A percentile compares a stretch with the other conserved stretches of the same genome.
Evolutionary conservation across 179 eudicot species (phyloP).

Genomic region (Gypsophila paniculata): DNA sequence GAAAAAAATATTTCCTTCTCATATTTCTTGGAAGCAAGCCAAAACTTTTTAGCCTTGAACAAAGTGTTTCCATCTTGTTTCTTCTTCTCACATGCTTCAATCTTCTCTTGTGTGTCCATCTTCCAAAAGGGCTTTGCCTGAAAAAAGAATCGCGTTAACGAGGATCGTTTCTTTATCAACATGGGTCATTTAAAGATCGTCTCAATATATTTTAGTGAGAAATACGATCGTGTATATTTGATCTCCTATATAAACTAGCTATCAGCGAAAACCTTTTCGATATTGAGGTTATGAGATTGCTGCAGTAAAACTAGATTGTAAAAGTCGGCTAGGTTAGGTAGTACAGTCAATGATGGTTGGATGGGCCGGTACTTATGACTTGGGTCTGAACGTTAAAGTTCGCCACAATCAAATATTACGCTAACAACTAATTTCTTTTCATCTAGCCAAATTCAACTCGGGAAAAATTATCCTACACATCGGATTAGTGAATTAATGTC

Average conservation of each 20-base stretch:
- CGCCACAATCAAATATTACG: background rate
- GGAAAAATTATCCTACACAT: background rate
- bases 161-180: background rate
- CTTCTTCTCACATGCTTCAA: conserved; percentile 39
- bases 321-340: background rate
- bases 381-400: background rate
- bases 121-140: conserved; percentile 56
- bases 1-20: conserved; percentile 28
- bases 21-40: conserved; percentile 49
- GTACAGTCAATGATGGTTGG: background rate
- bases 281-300: background rate
- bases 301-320: no score
- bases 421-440: background rate
- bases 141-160: background rate
- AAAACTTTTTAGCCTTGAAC: conserved; percentile 43
- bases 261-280: background rate
- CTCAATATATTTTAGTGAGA: background rate
- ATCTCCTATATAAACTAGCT: background rate
- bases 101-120: conserved; percentile 45
- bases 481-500: background rate
- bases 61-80: conserved; percentile 44
- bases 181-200: background rate
- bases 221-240: background rate
- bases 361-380: background rate
- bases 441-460: background rate